Evolutionary conservation across 371 early-diverging fungal genomes (phyloP), one percentile per base, ranked within the genome.

Genomic region (Circinella umbellata): DNA sequence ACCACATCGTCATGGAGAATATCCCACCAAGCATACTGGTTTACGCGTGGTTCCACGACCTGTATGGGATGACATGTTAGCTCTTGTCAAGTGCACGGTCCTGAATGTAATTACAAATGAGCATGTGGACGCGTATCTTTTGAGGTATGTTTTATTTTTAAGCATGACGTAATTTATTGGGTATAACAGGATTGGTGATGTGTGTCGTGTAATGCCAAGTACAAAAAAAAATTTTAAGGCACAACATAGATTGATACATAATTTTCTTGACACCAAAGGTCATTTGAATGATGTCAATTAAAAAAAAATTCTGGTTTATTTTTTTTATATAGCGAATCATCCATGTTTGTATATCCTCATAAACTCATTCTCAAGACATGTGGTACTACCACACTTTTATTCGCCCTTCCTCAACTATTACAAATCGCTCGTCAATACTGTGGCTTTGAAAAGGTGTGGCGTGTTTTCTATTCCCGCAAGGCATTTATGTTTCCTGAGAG

Each of bases 311-410:
- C 2, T 51, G 55, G 18, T 38, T 39, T 51, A 66, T 27, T 54
- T 55, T 37, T 17, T 57, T 27, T 27, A 27, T 27, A 51, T 65
- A 89, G 93, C 76, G 98, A 98, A 85, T 95, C 95, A 34, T 96
- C 97, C 64, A 91, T 98, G 91, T 98, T 98, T 84, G 95, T 98
- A 49, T 97, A 95, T 78, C 91, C 93, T 27, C 93, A 96, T 88
- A 94, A 95, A 70, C 73, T 98, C 53, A 94, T 98, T 64, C 84
- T 98, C 70, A 98, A 98, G 84, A 98, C 98, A 6, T 98, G 98
- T 82, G 98, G 98, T 37, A 97, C 97, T 5, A 97, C 98, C 20
- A 97, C 96, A 0, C 83, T 97, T 42, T 82, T 98, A 73, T 83
- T 91, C 69, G 93, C 96, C 35, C 74, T 98, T 53, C 92, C 94